phyloP scores from a whole-genome alignment of 164 flowering plant genomes.

The Pachysandra terminalis region DNA sequence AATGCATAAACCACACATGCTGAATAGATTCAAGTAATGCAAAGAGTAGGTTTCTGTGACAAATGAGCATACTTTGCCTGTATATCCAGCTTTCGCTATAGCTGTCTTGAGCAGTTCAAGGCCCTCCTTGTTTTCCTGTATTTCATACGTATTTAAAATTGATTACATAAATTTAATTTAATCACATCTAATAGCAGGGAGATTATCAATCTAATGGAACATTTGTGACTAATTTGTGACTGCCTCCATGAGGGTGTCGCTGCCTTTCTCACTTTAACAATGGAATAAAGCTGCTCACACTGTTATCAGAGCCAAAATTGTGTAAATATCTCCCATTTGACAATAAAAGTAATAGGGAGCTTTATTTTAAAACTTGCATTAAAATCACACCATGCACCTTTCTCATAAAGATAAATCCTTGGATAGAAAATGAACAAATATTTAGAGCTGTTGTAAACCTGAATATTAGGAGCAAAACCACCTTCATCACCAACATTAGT shows the following conservation, averaged over 20 bases:
- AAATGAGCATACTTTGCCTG: constrained; percentile 30
- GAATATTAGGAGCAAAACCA: constrained; percentile 54
- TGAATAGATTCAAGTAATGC: not conserved
- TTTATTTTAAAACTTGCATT: not conserved
- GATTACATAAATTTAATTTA: no score
- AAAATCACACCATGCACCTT: not conserved
- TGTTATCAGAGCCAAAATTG: not conserved
- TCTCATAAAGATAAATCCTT: not conserved
- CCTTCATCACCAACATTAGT: constrained; percentile 51
- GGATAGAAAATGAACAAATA: not conserved
- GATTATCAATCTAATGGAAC: no score
- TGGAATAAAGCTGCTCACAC: not conserved
- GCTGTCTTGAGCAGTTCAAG: constrained; percentile 47
- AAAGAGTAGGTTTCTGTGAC: not conserved
- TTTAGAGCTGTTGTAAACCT: constrained; percentile 17
- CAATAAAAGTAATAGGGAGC: not conserved
- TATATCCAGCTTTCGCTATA: constrained; percentile 45
- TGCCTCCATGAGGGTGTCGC: not conserved
- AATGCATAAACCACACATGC: not conserved
- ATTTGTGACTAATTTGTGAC: no score
- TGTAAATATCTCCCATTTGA: not conserved
- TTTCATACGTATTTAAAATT: not conserved
- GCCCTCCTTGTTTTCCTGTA: constrained; percentile 51
- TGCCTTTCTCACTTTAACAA: no score
- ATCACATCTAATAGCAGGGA: no score